Evolutionary conservation across 345 rosid species (phyloP), one percentile per base, ranked within the genome.

Genomic region (Salix caprea): DNA sequence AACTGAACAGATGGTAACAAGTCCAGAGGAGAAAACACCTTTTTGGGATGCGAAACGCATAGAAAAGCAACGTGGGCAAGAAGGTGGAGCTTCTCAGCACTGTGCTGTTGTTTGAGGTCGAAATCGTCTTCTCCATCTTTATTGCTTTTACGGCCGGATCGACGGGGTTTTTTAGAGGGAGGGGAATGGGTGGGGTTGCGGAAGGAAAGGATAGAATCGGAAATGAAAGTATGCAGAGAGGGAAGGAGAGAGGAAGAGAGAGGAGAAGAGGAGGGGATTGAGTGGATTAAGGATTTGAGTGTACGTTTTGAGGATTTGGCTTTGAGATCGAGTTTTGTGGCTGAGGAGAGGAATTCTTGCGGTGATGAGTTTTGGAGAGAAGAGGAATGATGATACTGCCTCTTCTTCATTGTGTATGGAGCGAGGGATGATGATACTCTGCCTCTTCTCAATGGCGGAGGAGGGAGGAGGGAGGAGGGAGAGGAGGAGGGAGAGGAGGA

Each of bases 231-330:
- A 36, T 82, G 85, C 70, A 91, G 88, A 61, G 94, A 80, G 77
- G 79, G 80, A 34, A 92, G 89, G 74, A 94, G 88, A 69, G 86
- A 77, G 78, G 91, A 71, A 67, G 86, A 77, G 67, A 87, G 86
- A 64, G 85, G 78, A 4, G 97, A 86, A 19, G 93, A 90, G 36
- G 84, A 78, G 42, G 87, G 70, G 24, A 88, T 84, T 54, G 89
- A 69, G 77, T 83, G 81, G 75, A 95, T 83, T 74, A 93, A 82
- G 83, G 87, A 58, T 81, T 91, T 91, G 69, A 93, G 88, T 8
- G 90, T 75, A n/a, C 91, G 70, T 76, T 93, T 95, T 2, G 93
- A 79, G 71, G 94, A 82, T 83, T 90, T 92, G 24, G 89, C 79
- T 82, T 90, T 92, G 28, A 89, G 81, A 76, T 73, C 72, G 71